Conservation (phyloP, 768 basidiomycete genomes). For the Dioszegia hungarica region DNA sequence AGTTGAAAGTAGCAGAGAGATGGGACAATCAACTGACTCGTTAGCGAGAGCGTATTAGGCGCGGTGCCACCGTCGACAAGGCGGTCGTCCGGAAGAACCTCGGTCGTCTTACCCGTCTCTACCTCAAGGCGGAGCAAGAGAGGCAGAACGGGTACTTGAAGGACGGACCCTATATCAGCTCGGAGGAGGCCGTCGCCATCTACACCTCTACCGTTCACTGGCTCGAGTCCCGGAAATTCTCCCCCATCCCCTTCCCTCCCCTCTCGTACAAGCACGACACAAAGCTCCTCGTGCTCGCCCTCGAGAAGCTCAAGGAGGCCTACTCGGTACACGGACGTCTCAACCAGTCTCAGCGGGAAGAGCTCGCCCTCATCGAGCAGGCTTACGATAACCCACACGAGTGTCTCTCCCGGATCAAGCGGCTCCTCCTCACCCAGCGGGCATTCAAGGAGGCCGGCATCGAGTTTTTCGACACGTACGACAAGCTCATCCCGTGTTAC, state of each 20-base stretch:
- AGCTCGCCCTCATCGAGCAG: constrained; percentile 95
- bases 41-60: constrained; percentile 62
- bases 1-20: background rate
- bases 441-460: constrained; percentile 98
- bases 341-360: constrained; percentile 97
- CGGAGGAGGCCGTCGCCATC: constrained; percentile 97
- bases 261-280: constrained; percentile 99
- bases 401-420: constrained; percentile 97
- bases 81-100: constrained; percentile 99
- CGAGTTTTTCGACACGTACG: constrained; percentile 90
- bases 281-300: constrained; percentile 87
- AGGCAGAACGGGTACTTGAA: constrained; percentile 97
- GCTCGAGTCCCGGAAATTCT: constrained; percentile 93
- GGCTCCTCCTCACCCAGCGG: constrained; percentile 89
- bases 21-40: background rate
- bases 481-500: constrained; percentile 91
- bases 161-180: constrained; percentile 97
- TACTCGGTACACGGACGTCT: constrained; percentile 96
- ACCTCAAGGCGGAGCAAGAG: constrained; percentile 98
- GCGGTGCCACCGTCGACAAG: constrained; percentile 62
- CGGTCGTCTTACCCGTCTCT: constrained; percentile 92
- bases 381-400: constrained; percentile 99
- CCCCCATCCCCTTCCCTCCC: constrained; percentile 98
- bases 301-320: constrained; percentile 98
- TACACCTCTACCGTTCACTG: constrained; percentile 99